Percentiles rank a stretch among this genome's conserved stretches.
phyloP scores from a whole-genome alignment of 2,329 filamentous ascomycete species.

The Apiospora malaysiana region DNA sequence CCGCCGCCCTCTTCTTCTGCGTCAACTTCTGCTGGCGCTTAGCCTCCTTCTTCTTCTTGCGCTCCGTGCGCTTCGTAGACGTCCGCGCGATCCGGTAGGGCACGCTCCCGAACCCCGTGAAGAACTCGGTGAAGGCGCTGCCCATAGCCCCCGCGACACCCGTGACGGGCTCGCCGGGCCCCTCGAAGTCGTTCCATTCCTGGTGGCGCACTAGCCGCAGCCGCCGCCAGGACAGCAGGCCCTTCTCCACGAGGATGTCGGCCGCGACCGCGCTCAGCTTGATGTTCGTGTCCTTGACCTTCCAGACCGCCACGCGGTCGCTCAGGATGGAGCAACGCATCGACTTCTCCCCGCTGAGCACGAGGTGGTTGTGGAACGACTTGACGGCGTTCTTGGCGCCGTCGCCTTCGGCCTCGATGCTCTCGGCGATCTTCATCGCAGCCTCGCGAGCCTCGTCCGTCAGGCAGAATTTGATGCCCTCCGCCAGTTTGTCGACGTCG shows the following conservation, averaged over 20 bases:
- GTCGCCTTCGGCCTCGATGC: slow-evolving; percentile 68
- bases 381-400: slow-evolving; percentile 73
- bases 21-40: slow-evolving; percentile 34
- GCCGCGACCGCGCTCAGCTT: slow-evolving; percentile 69
- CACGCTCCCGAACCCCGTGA: slow-evolving; percentile 68
- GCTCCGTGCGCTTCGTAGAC: slow-evolving; percentile 58
- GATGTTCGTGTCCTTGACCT: slow-evolving; percentile 64
- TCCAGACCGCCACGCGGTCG: slow-evolving; percentile 70
- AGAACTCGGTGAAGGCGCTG: slow-evolving; percentile 62
- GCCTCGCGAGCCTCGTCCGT: slow-evolving; percentile 64
- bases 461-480: slow-evolving; percentile 73
- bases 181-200: slow-evolving; percentile 80
- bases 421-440: slow-evolving; percentile 63
- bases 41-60: slow-evolving; percentile 51
- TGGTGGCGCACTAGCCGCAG: slow-evolving; percentile 69
- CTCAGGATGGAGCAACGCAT: slow-evolving; percentile 72
- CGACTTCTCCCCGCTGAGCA: slow-evolving; percentile 54
- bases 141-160: slow-evolving; percentile 67
- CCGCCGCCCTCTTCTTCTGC: slow-evolving; percentile 29
- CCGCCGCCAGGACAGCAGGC: slow-evolving; percentile 67
- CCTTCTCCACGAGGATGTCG: slow-evolving; percentile 65
- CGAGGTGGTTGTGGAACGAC: slow-evolving; percentile 68
- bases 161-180: slow-evolving; percentile 74
- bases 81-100: slow-evolving; percentile 66
- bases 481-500: slow-evolving; percentile 66